A percentile compares a stretch with the other conserved stretches of the same genome.
These are phyloP conservation scores for Penicillium pancosmium DNA, from an alignment of 495 filamentous ascomycete genomes.

Conservation along the genomic window DNA sequence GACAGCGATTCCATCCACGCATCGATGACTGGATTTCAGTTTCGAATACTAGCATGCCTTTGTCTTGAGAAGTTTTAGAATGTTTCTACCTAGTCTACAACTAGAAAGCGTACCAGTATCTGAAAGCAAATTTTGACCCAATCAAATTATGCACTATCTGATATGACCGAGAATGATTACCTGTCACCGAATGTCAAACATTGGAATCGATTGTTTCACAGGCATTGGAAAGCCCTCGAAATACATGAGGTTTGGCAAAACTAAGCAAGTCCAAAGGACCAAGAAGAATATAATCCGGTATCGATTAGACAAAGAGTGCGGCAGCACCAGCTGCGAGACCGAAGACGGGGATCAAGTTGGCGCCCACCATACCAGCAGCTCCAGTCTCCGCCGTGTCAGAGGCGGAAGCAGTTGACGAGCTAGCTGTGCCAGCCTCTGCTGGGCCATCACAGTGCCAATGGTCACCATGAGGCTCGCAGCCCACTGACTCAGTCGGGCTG, in stretches of 20 bases:
- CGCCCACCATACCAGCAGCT: not conserved
- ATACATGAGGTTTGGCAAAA: not conserved
- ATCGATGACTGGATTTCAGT: no score
- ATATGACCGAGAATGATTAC: no score
- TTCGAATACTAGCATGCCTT: no score
- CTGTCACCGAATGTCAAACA: no score
- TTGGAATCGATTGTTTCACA: no score
- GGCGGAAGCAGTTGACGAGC: not conserved
- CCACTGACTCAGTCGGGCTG: conserved; percentile 30
- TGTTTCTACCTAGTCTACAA: no score
- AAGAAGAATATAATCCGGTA: not conserved
- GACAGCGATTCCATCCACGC: no score
- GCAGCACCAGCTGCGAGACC: not conserved
- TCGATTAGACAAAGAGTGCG: not conserved
- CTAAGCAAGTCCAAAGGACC: not conserved
- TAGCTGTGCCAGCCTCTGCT: conserved; percentile 13
- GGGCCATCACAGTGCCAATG: conserved; percentile 36
- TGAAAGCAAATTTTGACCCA: no score
- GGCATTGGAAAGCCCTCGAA: not conserved
- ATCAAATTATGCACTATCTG: no score
- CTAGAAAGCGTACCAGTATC: no score
- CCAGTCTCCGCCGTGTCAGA: not conserved
- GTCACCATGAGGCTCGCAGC: conserved; percentile 33
- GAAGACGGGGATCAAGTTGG: not conserved
- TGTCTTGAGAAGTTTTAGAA: no score